Base-by-base conservation (phyloP, 2,329 filamentous ascomycete genomes). In the Diaporthe longicolla region DNA sequence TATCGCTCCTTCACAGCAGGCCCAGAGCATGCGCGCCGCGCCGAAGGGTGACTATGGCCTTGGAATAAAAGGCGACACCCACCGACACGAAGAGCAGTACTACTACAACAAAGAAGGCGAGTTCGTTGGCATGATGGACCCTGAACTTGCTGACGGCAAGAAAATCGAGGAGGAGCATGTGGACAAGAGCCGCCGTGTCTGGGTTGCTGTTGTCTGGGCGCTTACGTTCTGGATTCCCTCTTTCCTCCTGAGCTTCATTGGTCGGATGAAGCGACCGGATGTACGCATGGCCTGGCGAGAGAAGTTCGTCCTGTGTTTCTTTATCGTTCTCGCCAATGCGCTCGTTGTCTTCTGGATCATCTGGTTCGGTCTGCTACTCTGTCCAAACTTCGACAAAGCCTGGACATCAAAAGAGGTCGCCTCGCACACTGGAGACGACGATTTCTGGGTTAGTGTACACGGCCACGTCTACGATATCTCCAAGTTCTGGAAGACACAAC, bases 241-340 rank as follows among this genome's bases (percentile, higher is more conserved):
- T 0, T 93, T 94, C 63, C 77, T 94, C 2, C 90, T 99, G 21
- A 89, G 90, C n/a, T 93, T 88, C 74, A 80, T 98, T 73, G 97
- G 97, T 43, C 94, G 96, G 29, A 99, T 99, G 97, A 97, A 97
- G 85, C 92, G 97, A 72, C 97, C 95, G 1, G 97, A 99, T 84
- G 95, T 99, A 11, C 94, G 97, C 35, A 94, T 98, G 91, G 97
- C 97, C 0, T 99, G 97, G 97, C 91, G 97, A 83, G 97, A 99
- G 81, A 99, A 99, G 84, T 69, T 99, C 15, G 93, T 97, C 0
- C 86, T 99, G 15, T 91, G 95, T 61, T 86, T 94, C 74, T 79
- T 98, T 70, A 98, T 99, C 78, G 81, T 94, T 40, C 79, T 99
- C 17, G 84, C 97, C 77, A 99, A 99, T 83, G 95, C 82, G 52